These are phyloP conservation scores for Pythium biforme DNA, from an alignment of 352 stramenopile genomes.

Conservation along the genomic window DNA sequence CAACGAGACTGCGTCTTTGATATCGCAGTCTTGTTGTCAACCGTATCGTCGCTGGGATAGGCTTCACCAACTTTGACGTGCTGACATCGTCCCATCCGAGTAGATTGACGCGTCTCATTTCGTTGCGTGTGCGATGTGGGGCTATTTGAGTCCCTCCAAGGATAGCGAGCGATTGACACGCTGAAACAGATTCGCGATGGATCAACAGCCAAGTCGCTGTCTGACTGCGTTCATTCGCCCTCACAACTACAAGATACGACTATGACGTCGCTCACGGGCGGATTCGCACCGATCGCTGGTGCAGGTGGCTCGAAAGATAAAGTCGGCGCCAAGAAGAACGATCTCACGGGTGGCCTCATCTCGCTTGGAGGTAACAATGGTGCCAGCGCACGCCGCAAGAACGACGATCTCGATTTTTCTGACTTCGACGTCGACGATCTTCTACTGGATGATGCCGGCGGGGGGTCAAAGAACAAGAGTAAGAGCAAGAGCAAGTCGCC, in stretches of 20 bases:
- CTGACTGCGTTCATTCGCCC: background rate
- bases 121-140: background rate
- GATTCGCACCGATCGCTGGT: constrained; percentile 53
- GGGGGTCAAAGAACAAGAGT: constrained; percentile 27
- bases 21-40: too few species aligned
- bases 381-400: constrained; percentile 8
- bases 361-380: constrained; percentile 34
- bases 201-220: background rate
- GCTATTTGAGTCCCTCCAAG: constrained; percentile 3
- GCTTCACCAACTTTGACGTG: background rate
- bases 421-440: constrained; percentile 64
- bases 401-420: constrained; percentile 44
- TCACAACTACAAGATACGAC: background rate
- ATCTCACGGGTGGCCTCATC: constrained; percentile 65
- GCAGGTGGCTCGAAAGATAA: constrained; percentile 28
- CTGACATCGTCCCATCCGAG: background rate
- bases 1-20: too few species aligned
- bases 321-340: constrained; percentile 26
- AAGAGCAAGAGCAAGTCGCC: constrained; percentile 37
- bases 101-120: background rate
- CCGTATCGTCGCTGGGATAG: background rate
- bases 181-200: background rate
- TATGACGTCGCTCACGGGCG: constrained; percentile 31
- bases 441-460: constrained; percentile 35
- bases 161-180: constrained; percentile 3